A percentile compares a stretch with the other conserved stretches of the same genome.
These are phyloP conservation scores for Fusarium nisikadoi DNA, from an alignment of 2,329 filamentous ascomycete species.

Conservation along the genomic window DNA sequence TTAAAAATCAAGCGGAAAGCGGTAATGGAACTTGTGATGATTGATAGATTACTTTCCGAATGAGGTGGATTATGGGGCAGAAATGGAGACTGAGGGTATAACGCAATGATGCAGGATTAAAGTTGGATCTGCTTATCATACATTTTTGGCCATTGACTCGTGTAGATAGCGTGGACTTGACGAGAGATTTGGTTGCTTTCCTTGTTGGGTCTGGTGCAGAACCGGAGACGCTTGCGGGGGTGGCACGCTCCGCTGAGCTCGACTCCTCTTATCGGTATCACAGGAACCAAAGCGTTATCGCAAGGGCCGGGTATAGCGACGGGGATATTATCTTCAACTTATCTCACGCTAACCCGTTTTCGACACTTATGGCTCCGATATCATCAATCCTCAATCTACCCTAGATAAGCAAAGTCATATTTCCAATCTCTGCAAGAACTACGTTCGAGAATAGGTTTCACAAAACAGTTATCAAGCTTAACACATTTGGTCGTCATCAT, in stretches of 20 bases:
- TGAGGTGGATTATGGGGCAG: neutral
- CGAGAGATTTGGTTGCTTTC: constrained; percentile 5
- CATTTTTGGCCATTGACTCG: neutral
- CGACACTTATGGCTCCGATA: accelerated
- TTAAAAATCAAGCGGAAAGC: neutral
- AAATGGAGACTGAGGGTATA: neutral
- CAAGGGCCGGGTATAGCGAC: neutral
- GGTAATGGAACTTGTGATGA: neutral
- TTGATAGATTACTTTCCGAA: constrained; percentile 21
- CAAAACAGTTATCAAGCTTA: no score
- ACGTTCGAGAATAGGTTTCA: no score
- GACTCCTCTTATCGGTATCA: neutral
- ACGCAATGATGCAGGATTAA: neutral
- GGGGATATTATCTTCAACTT: accelerated
- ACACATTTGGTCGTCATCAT: no score
- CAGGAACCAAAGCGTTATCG: neutral
- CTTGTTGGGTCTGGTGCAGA: neutral
- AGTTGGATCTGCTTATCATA: neutral
- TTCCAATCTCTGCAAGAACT: no score
- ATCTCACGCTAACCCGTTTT: neutral
- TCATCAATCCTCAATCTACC: neutral
- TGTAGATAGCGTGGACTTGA: neutral
- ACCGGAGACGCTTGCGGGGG: neutral
- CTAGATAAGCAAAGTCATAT: neutral
- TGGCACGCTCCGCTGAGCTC: neutral